These are phyloP conservation scores for Fraxinus excelsior DNA, from an alignment of 257 asterid genomes.

Conservation along the genomic window DNA sequence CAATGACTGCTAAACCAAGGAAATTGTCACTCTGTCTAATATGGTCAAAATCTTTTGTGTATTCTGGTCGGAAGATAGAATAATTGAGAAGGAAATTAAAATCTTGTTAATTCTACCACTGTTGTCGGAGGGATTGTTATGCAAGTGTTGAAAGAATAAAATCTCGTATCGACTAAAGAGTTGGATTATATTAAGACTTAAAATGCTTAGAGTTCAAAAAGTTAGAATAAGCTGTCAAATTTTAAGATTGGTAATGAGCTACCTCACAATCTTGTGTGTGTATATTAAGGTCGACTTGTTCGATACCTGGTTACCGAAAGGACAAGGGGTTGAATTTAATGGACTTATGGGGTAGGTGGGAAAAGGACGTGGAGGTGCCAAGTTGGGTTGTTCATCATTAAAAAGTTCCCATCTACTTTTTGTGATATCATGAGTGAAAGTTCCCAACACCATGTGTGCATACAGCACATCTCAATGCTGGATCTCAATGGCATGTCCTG, in stretches of 20 bases:
- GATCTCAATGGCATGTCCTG: background rate
- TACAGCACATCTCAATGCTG: background rate
- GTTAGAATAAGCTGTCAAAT: no score
- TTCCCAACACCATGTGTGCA: background rate
- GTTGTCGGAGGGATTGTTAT: no score
- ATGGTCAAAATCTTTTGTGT: no score
- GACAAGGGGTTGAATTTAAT: background rate
- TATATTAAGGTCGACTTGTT: background rate
- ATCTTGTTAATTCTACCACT: no score
- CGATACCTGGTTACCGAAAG: background rate
- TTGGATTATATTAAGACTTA: no score
- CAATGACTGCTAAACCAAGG: background rate
- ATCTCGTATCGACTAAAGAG: no score
- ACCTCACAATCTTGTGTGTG: background rate
- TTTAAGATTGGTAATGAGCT: background rate
- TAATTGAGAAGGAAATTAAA: no score
- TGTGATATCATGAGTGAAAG: no score
- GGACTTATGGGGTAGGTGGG: background rate
- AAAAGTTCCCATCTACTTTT: background rate
- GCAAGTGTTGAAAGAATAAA: no score
- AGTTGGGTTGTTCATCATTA: background rate
- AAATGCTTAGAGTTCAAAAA: no score
- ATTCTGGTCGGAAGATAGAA: no score
- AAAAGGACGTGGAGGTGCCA: background rate
- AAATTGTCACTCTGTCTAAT: background rate